These are phyloP conservation scores for Acidomyces sp. DNA, from an alignment of 495 filamentous ascomycete genomes.

Conservation along the genomic window DNA sequence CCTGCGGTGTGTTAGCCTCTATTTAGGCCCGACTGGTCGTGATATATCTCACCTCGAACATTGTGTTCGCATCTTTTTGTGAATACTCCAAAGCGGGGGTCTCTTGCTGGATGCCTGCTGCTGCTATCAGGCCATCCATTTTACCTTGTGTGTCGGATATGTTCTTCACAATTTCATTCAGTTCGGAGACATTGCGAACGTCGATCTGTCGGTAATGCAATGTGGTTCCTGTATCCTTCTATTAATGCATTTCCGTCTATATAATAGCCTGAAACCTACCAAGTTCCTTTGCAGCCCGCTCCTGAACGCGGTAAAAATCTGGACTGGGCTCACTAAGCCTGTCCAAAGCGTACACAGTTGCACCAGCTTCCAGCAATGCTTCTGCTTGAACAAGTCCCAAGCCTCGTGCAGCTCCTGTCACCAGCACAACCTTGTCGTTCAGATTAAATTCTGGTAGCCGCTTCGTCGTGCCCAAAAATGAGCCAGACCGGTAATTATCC, in stretches of 20 bases:
- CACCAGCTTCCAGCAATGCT: slow-evolving; percentile 68
- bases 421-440: slow-evolving; percentile 58
- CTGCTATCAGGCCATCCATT: slow-evolving; percentile 70
- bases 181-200: slow-evolving; percentile 57
- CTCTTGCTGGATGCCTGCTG: slow-evolving; percentile 67
- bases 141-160: slow-evolving; percentile 61
- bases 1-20: not conserved
- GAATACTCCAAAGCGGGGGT: slow-evolving; percentile 56
- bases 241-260: not conserved
- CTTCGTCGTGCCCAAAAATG: slow-evolving; percentile 18
- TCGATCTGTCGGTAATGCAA: slow-evolving; percentile 72
- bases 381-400: slow-evolving; percentile 68
- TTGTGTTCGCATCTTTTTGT: slow-evolving; percentile 47
- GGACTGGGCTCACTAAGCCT: slow-evolving; percentile 39
- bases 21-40: too few species aligned
- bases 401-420: slow-evolving; percentile 69
- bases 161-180: slow-evolving; percentile 52
- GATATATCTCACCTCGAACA: slow-evolving; percentile 50
- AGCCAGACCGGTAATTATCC: slow-evolving; percentile 8
- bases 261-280: slow-evolving; percentile 17
- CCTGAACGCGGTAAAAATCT: slow-evolving; percentile 49
- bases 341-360: slow-evolving; percentile 52
- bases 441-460: slow-evolving; percentile 67
- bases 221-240: slow-evolving; percentile 34
- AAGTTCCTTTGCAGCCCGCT: slow-evolving; percentile 50